Evolutionary conservation across 176 grass and related monocot species (phyloP), one percentile per base, ranked within the genome.

Genomic region (Oryza meridionalis): DNA sequence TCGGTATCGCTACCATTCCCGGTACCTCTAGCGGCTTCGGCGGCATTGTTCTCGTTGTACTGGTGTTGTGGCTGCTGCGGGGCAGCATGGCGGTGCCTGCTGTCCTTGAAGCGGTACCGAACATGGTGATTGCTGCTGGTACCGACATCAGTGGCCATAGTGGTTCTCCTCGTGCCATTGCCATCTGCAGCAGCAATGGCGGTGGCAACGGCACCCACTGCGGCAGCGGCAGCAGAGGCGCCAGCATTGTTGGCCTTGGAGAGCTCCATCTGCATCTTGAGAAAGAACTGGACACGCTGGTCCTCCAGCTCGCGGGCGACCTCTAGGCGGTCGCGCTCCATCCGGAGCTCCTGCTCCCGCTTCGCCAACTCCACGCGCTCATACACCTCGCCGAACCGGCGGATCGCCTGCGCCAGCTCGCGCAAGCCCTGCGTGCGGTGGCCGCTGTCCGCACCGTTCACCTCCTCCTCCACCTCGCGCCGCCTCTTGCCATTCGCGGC

Each of bases 231-330:
- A 3, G 75, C 6, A 0, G 22, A 50, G 3, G 69, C 0, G 1
- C 37, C 31, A 6, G 38, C 82, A 0, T 51, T 79, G 3, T 75
- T 90, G 75, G 94, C 87, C 47, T 93, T 90, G 0, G 92, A 86
- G 77, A 98, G 83, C 43, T 95, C 92, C 88, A 88, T 86, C 72
- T 98, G 91, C 84, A 89, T 98, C 82, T 95, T 92, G 80, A 98
- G 87, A 81, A 98, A 91, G 90, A 98, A 95, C 45, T 98, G 85
- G 69, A 95, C 87, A 15, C 93, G 84, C 73, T 95, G 91, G 8
- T 91, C 75, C 73, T 95, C 96, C 10, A 98, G 78, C 73, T 98
- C 82, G 14, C 73, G 88, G 0, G 87, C 84, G 13, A 79, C 85
- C 27, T 90, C 96, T 13, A 98, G 87, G 49, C 91, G 84, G 32